phyloP scores from a whole-genome alignment of 225 moss, liverwort and hornwort species.

The Polytrichum commune region DNA sequence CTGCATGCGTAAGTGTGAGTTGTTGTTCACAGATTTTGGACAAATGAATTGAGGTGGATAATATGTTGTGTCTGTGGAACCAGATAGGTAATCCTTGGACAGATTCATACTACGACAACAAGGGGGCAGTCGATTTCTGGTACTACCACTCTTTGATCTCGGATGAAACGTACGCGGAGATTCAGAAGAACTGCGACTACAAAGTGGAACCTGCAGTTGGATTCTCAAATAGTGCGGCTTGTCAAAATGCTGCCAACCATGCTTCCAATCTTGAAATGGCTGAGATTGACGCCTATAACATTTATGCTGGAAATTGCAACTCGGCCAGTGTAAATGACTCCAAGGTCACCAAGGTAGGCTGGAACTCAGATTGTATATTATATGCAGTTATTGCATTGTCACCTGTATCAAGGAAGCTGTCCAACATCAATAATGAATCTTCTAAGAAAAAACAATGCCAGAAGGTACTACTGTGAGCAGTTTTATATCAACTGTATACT shows the following conservation, averaged over 20 bases:
- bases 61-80: not conserved
- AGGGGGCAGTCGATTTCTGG: constrained; percentile 86
- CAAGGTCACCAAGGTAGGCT: constrained; percentile 17
- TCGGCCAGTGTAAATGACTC: constrained; percentile 39
- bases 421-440: no score
- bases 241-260: constrained; percentile 49
- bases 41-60: not conserved
- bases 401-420: no score
- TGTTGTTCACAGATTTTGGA: no score
- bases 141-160: constrained; percentile 81
- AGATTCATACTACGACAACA: constrained; percentile 85
- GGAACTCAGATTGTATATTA: not conserved
- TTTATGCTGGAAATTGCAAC: constrained; percentile 61
- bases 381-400: no score
- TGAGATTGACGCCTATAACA: constrained; percentile 58
- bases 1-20: no score
- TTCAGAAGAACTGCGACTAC: constrained; percentile 62
- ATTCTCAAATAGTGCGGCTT: constrained; percentile 40
- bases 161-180: constrained; percentile 46
- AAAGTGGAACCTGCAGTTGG: constrained; percentile 54
- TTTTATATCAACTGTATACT: no score
- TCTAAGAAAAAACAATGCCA: no score
- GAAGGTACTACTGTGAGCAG: no score
- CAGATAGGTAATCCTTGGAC: constrained; percentile 95
- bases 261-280: constrained; percentile 58